Percentiles rank a stretch among this genome's conserved stretches.
Evolutionary conservation across 352 stramenopile species (phyloP).

Genomic region (Globisporangium polare): DNA sequence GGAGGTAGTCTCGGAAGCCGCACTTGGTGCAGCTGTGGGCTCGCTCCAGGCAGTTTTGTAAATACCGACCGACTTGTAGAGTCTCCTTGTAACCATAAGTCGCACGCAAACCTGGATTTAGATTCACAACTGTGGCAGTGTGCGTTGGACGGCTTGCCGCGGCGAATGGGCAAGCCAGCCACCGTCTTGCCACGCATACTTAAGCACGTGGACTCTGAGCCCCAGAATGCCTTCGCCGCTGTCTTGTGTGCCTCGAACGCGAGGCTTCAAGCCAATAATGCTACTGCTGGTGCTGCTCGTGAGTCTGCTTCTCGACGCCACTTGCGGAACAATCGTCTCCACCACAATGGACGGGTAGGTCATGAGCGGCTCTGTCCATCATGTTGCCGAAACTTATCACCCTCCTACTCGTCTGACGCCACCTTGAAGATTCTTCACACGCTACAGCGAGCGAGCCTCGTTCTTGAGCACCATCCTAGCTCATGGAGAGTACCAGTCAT

Average conservation of each 20-base stretch:
- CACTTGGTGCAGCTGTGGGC: background rate
- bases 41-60: constrained; percentile 10
- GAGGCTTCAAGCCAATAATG: no score
- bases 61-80: background rate
- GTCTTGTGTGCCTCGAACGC: background rate
- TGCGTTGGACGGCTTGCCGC: no score
- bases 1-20: no score
- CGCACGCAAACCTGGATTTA: background rate
- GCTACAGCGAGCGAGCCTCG: background rate
- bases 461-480: background rate
- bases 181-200: background rate
- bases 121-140: background rate
- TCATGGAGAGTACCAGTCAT: no score
- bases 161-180: background rate
- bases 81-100: background rate
- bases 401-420: background rate
- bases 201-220: background rate
- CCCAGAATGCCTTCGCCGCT: no score
- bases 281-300: background rate
- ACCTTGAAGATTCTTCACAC: background rate
- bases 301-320: background rate
- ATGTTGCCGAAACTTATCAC: background rate
- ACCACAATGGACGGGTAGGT: background rate
- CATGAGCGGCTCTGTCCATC: background rate
- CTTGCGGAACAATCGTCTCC: background rate